Evolutionary conservation across 1,139 yeast species (phyloP).

Genomic region (Saccharomyces hybrid): DNA sequence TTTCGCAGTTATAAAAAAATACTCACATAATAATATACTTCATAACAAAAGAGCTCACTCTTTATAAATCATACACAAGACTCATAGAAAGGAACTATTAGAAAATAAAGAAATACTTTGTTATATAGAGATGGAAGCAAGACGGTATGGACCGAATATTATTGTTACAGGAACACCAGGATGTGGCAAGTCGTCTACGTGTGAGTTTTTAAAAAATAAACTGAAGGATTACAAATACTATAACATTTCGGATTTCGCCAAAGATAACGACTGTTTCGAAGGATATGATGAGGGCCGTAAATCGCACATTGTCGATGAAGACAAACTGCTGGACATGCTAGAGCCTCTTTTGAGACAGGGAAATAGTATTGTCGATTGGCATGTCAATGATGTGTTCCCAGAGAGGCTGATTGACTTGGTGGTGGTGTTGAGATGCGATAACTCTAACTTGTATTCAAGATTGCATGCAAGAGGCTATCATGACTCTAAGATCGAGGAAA

Average conservation of each 20-base stretch:
- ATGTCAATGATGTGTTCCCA: conserved; percentile 91
- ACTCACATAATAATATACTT: neutral
- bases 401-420: conserved; percentile 88
- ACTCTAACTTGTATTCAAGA: conserved; percentile 64
- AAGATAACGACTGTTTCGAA: conserved; percentile 65
- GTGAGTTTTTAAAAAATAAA: conserved; percentile 51
- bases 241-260: conserved; percentile 75
- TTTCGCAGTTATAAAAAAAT: neutral
- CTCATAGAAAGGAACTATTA: neutral
- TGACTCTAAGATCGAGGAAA: conserved; percentile 77
- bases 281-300: conserved; percentile 83
- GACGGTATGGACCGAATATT: conserved; percentile 53
- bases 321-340: conserved; percentile 68
- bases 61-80: neutral
- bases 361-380: conserved; percentile 92
- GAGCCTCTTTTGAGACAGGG: conserved; percentile 77
- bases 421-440: conserved; percentile 76
- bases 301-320: conserved; percentile 87
- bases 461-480: conserved; percentile 66
- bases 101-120: neutral
- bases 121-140: conserved; percentile 11
- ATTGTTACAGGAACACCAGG: conserved; percentile 97
- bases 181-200: conserved; percentile 88
- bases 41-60: neutral
- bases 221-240: conserved; percentile 48